Evolutionary conservation across 352 stramenopile species (phyloP), one percentile per base, ranked within the genome.

Genomic region (Globisporangium cylindrosporum): DNA sequence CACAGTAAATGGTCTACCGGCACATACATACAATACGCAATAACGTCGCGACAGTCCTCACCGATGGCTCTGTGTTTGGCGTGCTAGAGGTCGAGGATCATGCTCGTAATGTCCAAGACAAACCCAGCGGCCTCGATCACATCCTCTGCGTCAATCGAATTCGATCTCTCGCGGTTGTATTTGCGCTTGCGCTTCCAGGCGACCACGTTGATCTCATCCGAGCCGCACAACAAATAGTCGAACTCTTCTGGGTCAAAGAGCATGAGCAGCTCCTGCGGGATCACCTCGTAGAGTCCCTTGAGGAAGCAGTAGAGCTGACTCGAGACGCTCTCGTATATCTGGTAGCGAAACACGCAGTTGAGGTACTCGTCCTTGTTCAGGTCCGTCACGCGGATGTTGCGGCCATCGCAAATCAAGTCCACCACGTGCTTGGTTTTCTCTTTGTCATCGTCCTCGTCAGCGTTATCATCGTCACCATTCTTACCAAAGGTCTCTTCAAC

Each of bases 201-300:
- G 48, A 9, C 51, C 32, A 29, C 12, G 41, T 68, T 38, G n/a
- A 68, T 63, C 63, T 54, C 63, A 12, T 97, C 91, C 34, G 98
- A 79, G 22, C 95, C 96, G 62, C 94, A 98, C 63, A 99, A 86
- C 1, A 99, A 59, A 74, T 56, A 56, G 49, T 56, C 22, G 7
- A 56, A 20, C 49, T 99, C 95, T 71, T 98, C 93, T 34, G 96
- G 96, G 66, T 99, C 96, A 75, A 99, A 98, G 5, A 98, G 73
- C 22, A 95, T 89, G 12, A 98, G 73, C 8, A 98, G 71, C 5
- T 95, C 78, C 49, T 93, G 80, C 2, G 97, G 97, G 57, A 99
- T 82, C 15, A 99, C 88, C 62, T 98, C 92, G 72, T 98, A 98
- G 67, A 99, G 90, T 18, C 97, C 96, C 55, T 88, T 88, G 1